These are phyloP conservation scores for Arthrobotrys sphaeroides DNA, from an alignment of 2,329 filamentous ascomycete species.

Conservation along the genomic window DNA sequence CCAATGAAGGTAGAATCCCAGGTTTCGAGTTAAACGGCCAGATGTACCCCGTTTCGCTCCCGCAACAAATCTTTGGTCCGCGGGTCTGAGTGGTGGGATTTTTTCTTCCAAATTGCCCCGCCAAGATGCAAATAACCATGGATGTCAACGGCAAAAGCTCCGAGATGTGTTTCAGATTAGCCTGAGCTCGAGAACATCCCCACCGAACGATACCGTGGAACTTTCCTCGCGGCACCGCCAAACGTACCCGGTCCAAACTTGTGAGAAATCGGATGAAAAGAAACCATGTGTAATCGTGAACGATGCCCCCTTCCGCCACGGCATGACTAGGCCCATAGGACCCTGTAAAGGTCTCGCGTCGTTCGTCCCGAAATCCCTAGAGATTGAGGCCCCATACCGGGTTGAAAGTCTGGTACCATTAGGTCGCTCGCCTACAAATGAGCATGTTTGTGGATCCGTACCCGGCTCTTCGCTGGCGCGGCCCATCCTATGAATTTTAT, in stretches of 20 bases:
- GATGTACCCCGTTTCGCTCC: slow-evolving; percentile 2
- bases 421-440: background rate
- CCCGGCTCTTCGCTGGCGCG: background rate
- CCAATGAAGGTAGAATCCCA: background rate
- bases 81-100: slow-evolving; percentile 30
- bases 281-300: background rate
- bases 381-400: background rate
- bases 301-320: background rate
- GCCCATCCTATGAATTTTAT: background rate
- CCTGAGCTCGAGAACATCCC: background rate
- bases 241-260: too few species aligned
- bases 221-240: background rate
- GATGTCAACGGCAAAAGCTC: background rate
- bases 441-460: background rate
- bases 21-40: slow-evolving; percentile 4
- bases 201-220: background rate
- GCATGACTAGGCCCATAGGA: background rate
- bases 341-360: slow-evolving; percentile 10
- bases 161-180: slow-evolving; percentile 31
- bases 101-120: background rate
- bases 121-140: slow-evolving; percentile 29
- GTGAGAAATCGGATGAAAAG: slow-evolving; percentile 16
- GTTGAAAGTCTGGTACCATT: slow-evolving; percentile 31
- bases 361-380: slow-evolving; percentile 41
- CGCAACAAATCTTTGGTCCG: slow-evolving; percentile 11